Conservation (phyloP, 2,329 filamentous ascomycete genomes). For the Monosporascus sp. region DNA sequence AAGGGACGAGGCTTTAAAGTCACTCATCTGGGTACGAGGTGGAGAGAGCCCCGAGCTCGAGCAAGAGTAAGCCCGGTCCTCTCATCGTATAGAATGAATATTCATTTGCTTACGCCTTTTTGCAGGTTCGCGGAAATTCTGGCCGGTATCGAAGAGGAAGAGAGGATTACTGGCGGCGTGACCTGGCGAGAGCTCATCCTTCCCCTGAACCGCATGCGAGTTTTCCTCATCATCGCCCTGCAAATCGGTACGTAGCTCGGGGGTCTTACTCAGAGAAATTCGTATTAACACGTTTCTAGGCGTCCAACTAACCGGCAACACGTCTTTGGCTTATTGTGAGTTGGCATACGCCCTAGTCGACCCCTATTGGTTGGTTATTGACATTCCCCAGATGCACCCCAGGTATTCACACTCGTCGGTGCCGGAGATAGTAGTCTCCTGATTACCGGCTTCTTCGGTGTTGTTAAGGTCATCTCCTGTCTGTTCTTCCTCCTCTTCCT, state of each 20-base stretch:
- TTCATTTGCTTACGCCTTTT: background rate
- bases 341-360: no score
- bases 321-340: conserved; percentile 40
- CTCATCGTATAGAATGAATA: background rate
- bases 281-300: conserved; percentile 9
- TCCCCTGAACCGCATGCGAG: conserved; percentile 38
- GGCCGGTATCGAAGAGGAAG: conserved; percentile 39
- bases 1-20: conserved; percentile 39
- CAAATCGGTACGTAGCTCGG: conserved; percentile 29
- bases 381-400: conserved; percentile 33
- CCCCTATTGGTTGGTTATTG: background rate
- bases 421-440: conserved; percentile 38
- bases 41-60: conserved; percentile 5
- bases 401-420: conserved; percentile 48
- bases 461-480: conserved; percentile 46
- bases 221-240: conserved; percentile 42
- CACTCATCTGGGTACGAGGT: conserved; percentile 47
- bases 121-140: conserved; percentile 32
- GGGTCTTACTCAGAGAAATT: conserved; percentile 1
- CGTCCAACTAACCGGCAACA: conserved; percentile 16
- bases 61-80: background rate
- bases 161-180: conserved; percentile 34
- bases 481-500: conserved; percentile 47
- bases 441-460: conserved; percentile 48
- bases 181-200: conserved; percentile 38